Evolutionary conservation across 495 filamentous ascomycete genomes (phyloP).

Genomic region (Letharia lupina): DNA sequence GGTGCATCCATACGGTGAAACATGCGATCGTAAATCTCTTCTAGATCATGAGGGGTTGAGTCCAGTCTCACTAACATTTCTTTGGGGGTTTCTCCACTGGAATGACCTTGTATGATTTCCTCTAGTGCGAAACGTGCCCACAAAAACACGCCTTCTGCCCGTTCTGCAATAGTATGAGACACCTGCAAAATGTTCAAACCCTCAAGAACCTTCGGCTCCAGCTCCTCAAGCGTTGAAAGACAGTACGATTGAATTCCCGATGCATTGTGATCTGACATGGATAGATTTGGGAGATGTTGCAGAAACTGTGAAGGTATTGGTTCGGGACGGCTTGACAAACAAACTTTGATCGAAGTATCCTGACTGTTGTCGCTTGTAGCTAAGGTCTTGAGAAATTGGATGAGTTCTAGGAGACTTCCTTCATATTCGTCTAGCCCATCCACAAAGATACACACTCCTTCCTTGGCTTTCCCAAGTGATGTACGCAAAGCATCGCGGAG

Average conservation of each 20-base stretch:
- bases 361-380: neutral
- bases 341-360: neutral
- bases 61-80: neutral
- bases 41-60: neutral
- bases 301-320: slow-evolving; percentile 2
- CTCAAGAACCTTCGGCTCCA: neutral
- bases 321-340: slow-evolving; percentile 4
- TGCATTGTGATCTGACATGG: neutral
- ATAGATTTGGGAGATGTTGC: neutral
- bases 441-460: slow-evolving; percentile 2
- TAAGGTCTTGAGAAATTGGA: slow-evolving; percentile 1
- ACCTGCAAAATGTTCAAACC: neutral
- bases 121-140: slow-evolving; percentile 22
- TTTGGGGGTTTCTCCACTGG: neutral
- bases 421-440: neutral
- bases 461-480: neutral
- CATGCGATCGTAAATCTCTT: slow-evolving; percentile 4
- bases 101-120: slow-evolving; percentile 12
- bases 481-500: slow-evolving; percentile 2
- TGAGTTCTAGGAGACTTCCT: neutral
- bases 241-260: neutral
- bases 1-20: neutral
- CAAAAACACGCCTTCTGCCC: slow-evolving; percentile 19
- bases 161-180: neutral
- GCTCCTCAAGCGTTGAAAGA: neutral